Evolutionary conservation across 1,284 basidiomycete species (phyloP), one percentile per base, ranked within the genome.

Genomic region (Melampsora americana): DNA sequence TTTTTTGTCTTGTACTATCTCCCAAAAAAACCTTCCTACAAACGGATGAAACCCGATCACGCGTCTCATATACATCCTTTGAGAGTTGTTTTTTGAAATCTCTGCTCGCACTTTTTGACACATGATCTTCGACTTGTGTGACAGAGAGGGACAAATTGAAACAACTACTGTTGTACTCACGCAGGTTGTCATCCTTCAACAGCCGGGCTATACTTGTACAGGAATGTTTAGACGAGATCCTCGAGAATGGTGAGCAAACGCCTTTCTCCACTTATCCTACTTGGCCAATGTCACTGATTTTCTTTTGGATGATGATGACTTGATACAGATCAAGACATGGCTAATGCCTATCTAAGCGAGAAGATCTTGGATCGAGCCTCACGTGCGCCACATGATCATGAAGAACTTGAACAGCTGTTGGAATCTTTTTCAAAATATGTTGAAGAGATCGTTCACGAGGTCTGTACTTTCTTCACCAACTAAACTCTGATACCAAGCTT

Each of bases 351-450:
- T 83, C 87, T 96, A 66, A 91, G 88, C 0, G 91, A 92, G 81
- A 90, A 90, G 83, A 88, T 87, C 79, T 87, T 87, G 14, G 56
- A 67, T 35, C 86, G 87, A 14, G 80, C 85, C 0, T 83, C 85
- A 14, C 86, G 90, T 28, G 85, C 86, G 23, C 80, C 86, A 64
- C 86, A 90, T 79, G 94, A 96, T 81, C 94, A 97, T 81, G 92
- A 95, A 79, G 94, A 98, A 79, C 86, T 98, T 0, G 95, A 99
- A 82, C 87, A 96, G 6, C 85, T 99, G 5, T 85, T 99, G 5
- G 95, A 99, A 83, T 92, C 90, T 12, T 97, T 97, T 82, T 88
- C 90, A 30, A 97, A 97, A 82, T 95, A 96, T 82, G 92, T 94
- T 0, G 94, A 96, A 83, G 94, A 96, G 84, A 92, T 96, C 77